phyloP scores from a whole-genome alignment of 2,329 filamentous ascomycete species.

The Epichloe bromicola region DNA sequence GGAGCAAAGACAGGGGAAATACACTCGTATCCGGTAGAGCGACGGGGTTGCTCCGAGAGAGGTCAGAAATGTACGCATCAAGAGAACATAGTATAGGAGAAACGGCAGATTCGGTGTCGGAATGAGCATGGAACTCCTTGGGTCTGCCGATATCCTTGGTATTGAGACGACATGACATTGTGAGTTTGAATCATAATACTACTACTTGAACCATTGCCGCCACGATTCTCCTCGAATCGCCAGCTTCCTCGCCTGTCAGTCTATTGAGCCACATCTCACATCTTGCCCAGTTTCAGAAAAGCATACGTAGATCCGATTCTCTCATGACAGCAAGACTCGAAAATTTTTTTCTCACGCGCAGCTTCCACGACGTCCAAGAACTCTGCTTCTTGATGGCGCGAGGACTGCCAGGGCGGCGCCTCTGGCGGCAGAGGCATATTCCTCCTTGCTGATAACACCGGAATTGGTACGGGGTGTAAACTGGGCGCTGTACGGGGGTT shows the following conservation, averaged over 20 bases:
- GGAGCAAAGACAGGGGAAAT: slow-evolving; percentile 57
- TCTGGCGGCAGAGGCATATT: too few species aligned
- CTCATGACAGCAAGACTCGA: neutral
- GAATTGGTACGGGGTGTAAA: too few species aligned
- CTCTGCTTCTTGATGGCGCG: neutral
- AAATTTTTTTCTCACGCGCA: neutral
- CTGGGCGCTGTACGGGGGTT: too few species aligned
- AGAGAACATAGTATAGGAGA: too few species aligned
- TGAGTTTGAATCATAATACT: too few species aligned
- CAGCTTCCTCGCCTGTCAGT: neutral
- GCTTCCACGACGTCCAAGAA: neutral
- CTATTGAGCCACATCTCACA: neutral
- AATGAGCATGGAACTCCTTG: too few species aligned
- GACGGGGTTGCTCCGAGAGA: too few species aligned
- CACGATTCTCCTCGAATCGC: neutral
- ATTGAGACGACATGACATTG: too few species aligned
- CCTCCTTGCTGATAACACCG: neutral
- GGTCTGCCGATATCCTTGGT: too few species aligned
- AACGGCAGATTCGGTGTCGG: too few species aligned
- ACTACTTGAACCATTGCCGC: neutral
- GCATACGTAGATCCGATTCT: neutral
- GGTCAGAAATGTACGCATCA: too few species aligned
- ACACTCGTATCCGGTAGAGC: slow-evolving; percentile 28
- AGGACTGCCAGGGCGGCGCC: neutral
- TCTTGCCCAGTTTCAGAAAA: neutral